These are phyloP conservation scores for Polytrichum commune DNA, from an alignment of 225 moss, liverwort and hornwort species.

Conservation along the genomic window DNA sequence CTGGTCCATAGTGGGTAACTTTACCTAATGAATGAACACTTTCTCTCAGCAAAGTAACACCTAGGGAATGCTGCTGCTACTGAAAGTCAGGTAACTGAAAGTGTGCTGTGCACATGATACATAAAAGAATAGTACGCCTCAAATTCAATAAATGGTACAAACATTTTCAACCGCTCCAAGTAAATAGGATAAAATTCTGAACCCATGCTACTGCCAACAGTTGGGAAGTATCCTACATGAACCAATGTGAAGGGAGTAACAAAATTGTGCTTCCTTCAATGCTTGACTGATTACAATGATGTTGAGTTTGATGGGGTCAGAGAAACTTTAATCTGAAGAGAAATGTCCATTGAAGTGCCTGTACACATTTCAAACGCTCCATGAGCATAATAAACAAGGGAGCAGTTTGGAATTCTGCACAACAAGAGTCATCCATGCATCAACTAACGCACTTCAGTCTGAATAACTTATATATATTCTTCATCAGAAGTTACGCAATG, in stretches of 20 bases:
- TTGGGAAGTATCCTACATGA: neutral
- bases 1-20: neutral
- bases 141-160: neutral
- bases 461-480: too few species aligned
- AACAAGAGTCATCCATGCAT: too few species aligned
- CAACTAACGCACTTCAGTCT: too few species aligned
- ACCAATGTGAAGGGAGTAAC: neutral
- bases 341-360: conserved; percentile 88
- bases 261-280: too few species aligned
- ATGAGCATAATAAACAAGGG: neutral
- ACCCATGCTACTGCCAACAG: neutral
- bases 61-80: neutral
- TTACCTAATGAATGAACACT: neutral
- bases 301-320: too few species aligned
- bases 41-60: conserved; percentile 1
- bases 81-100: neutral
- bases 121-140: neutral
- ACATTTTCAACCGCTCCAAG: conserved; percentile 1
- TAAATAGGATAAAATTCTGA: neutral
- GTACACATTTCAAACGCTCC: conserved; percentile 22
- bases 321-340: conserved; percentile 50
- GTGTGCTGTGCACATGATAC: neutral
- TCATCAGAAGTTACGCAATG: too few species aligned
- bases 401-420: neutral
- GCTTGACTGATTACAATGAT: too few species aligned